Evolutionary conservation across 441 rosid species (phyloP).

Genomic region (Euphorbia schlechtendalii): DNA sequence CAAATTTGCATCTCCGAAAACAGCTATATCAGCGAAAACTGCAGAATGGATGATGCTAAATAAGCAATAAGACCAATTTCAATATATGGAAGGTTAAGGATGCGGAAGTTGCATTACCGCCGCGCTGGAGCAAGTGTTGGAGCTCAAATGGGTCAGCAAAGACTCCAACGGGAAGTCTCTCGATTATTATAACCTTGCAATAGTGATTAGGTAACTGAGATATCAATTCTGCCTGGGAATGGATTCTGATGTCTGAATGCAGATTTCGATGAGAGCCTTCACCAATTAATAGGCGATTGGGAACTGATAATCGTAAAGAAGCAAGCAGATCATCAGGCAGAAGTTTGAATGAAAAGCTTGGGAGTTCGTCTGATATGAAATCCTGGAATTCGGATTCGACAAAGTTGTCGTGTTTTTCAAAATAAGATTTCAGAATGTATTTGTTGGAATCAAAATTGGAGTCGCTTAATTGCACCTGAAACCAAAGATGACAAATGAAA

Average conservation of each 20-base stretch:
- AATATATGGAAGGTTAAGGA: neutral
- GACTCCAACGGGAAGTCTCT: conserved; percentile 70
- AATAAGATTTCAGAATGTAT: conserved; percentile 50
- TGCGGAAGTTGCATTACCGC: conserved; percentile 33
- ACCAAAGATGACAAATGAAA: conserved; percentile 6
- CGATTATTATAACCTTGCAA: conserved; percentile 45
- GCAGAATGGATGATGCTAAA: too few relatives aligned
- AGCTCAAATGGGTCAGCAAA: conserved; percentile 91
- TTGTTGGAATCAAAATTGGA: conserved; percentile 12
- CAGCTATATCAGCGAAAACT: conserved; percentile 54
- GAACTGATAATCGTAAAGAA: conserved; percentile 27
- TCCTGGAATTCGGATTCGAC: conserved; percentile 39
- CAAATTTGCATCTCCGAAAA: conserved; percentile 77
- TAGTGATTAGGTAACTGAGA: conserved; percentile 19
- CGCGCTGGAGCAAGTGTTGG: conserved; percentile 49
- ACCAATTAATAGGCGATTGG: conserved; percentile 42
- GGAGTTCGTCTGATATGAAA: conserved; percentile 33
- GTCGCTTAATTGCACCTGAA: conserved; percentile 24
- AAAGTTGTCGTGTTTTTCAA: conserved; percentile 37
- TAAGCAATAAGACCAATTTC: conserved; percentile 6
- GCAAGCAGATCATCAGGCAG: conserved; percentile 20
- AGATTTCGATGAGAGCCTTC: too few relatives aligned
- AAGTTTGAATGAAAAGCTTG: conserved; percentile 21
- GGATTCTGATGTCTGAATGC: conserved; percentile 39
- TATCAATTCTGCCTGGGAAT: conserved; percentile 19